A percentile compares a stretch with the other conserved stretches of the same genome.
phyloP scores from a whole-genome alignment of 371 early-diverging fungal species.

The Nematocida parisii region DNA sequence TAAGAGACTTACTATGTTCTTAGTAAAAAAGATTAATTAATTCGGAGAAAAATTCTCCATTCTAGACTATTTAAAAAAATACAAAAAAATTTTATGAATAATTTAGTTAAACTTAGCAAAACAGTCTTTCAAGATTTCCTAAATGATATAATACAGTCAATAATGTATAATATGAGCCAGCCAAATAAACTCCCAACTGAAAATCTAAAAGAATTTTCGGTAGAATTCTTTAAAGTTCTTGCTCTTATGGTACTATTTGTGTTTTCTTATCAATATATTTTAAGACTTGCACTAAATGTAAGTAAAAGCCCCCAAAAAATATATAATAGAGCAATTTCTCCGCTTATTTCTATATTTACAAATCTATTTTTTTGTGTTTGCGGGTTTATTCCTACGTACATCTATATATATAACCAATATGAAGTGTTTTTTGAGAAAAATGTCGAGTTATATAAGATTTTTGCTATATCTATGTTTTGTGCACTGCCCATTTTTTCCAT shows the following conservation, averaged over 20 bases:
- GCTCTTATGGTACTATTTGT: not conserved
- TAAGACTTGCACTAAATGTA: not conserved
- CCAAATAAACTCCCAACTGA: too few relatives aligned
- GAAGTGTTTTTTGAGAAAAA: not conserved
- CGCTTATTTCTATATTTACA: not conserved
- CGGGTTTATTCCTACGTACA: not conserved
- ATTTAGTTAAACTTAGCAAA: too few relatives aligned
- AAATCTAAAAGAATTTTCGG: too few relatives aligned
- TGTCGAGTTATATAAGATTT: not conserved
- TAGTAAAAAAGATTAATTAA: too few relatives aligned
- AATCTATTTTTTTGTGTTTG: not conserved
- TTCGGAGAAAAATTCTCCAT: too few relatives aligned
- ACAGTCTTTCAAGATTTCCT: too few relatives aligned
- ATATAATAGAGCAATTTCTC: not conserved
- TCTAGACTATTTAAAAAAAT: too few relatives aligned
- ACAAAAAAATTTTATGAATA: too few relatives aligned
- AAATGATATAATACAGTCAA: too few relatives aligned
- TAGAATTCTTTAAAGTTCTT: too few relatives aligned
- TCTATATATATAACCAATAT: not conserved
- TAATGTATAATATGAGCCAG: too few relatives aligned
- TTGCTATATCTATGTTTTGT: not conserved
- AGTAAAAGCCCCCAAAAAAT: not conserved
- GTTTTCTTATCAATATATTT: not conserved
- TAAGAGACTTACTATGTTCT: too few relatives aligned
- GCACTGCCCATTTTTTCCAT: not conserved